phyloP scores from a whole-genome alignment of 2,329 filamentous ascomycete genomes.

The Claviceps sorghi region DNA sequence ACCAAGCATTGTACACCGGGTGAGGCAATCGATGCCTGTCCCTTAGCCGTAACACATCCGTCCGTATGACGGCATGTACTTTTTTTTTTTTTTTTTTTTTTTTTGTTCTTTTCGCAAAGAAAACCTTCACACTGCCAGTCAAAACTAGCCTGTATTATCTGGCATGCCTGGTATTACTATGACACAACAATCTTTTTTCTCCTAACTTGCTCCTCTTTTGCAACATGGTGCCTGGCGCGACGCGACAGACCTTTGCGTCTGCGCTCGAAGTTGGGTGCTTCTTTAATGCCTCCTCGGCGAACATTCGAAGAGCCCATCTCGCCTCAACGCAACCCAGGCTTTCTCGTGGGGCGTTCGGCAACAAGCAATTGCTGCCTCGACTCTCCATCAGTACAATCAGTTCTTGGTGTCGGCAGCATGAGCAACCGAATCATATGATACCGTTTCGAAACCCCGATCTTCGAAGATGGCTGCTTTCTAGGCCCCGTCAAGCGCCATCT shows the following conservation, averaged over 20 bases:
- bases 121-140: background rate
- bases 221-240: slow-evolving; percentile 35
- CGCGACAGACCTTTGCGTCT: slow-evolving; percentile 35
- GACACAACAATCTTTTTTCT: slow-evolving; percentile 15
- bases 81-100: background rate
- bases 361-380: background rate
- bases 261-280: slow-evolving; percentile 23
- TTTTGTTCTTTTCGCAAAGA: background rate
- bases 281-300: slow-evolving; percentile 8
- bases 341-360: background rate
- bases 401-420: background rate
- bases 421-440: background rate
- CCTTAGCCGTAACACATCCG: too few relatives aligned
- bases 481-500: background rate
- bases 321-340: slow-evolving; percentile 4
- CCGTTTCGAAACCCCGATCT: background rate
- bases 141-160: background rate
- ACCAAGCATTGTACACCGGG: too few relatives aligned
- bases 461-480: background rate
- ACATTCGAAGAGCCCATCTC: slow-evolving; percentile 10
- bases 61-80: slow-evolving; percentile 2
- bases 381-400: slow-evolving; percentile 1
- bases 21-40: too few relatives aligned
- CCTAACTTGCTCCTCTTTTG: slow-evolving; percentile 10
- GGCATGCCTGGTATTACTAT: slow-evolving; percentile 9